Conservation (phyloP, 768 basidiomycete genomes). For the Boletales sp. region DNA sequence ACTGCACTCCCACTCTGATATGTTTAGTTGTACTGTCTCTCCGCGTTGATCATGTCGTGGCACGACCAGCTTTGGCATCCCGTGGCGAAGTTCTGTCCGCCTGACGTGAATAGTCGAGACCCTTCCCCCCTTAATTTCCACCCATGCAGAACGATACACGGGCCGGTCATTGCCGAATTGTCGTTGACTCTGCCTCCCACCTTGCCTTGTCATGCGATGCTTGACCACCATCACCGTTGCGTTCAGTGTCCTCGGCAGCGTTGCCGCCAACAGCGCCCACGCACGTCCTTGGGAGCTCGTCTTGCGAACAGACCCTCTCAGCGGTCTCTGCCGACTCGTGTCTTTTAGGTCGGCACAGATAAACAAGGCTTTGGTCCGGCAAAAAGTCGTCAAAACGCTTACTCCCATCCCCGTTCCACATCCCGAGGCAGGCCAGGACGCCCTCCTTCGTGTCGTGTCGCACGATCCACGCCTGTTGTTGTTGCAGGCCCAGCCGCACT, state of each 20-base stretch:
- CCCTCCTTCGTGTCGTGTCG: conserved; percentile 18
- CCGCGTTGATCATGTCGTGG: no score
- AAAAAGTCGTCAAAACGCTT: conserved; percentile 7
- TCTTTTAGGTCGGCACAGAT: conserved; percentile 18
- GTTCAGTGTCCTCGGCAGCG: conserved; percentile 1
- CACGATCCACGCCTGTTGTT: conserved; percentile 13
- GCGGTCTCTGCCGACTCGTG: conserved; percentile 15
- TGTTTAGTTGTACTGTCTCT: no score
- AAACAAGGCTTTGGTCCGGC: conserved; percentile 16
- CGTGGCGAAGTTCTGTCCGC: no score
- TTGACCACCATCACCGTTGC: background rate
- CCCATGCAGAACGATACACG: no score
- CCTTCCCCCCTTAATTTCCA: no score
- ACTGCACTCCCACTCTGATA: no score
- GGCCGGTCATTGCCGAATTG: no score
- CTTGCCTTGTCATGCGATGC: conserved; percentile 12
- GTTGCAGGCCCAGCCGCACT: conserved; percentile 19
- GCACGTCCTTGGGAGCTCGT: conserved; percentile 64
- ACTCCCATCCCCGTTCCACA: conserved; percentile 9
- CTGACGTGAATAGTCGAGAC: no score
- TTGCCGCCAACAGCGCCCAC: conserved; percentile 46
- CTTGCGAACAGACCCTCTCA: conserved; percentile 14
- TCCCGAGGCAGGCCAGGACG: conserved; percentile 1
- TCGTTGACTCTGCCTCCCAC: no score
- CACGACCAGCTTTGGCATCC: no score